These are phyloP conservation scores for Cinchona pubescens DNA, from an alignment of 257 asterid species.

Conservation along the genomic window DNA sequence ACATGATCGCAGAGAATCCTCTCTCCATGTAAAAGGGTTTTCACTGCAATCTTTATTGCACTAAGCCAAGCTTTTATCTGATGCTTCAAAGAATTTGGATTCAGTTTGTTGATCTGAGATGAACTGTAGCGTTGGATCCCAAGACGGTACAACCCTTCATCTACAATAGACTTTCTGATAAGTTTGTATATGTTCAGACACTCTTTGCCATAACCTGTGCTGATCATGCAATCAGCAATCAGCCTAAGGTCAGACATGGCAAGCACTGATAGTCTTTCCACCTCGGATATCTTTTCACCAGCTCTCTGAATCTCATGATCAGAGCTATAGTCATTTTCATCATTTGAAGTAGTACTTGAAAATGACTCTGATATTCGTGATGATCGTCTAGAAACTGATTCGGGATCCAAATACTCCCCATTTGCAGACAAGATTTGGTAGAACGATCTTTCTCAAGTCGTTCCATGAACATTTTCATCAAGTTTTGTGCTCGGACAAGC, in stretches of 20 bases:
- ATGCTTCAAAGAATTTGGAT: slow-evolving; percentile 32
- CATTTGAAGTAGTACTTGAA: slow-evolving; percentile 34
- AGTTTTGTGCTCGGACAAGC: slow-evolving; percentile 48
- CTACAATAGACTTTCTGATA: slow-evolving; percentile 48
- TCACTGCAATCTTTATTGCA: slow-evolving; percentile 43
- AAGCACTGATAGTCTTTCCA: slow-evolving; percentile 25
- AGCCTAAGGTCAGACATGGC: slow-evolving; percentile 52
- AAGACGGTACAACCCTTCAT: slow-evolving; percentile 49
- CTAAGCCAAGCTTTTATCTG: slow-evolving; percentile 45
- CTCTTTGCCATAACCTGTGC: slow-evolving; percentile 59
- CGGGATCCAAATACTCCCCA: slow-evolving; percentile 41
- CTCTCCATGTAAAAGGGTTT: slow-evolving; percentile 52
- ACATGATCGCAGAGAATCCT: slow-evolving; percentile 55
- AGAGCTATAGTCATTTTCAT: slow-evolving; percentile 29
- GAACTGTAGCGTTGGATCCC: slow-evolving; percentile 38
- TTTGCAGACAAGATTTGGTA: slow-evolving; percentile 46
- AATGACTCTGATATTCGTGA: slow-evolving; percentile 32
- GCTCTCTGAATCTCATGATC: slow-evolving; percentile 14
- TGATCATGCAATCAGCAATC: slow-evolving; percentile 65
- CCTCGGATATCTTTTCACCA: slow-evolving; percentile 29
- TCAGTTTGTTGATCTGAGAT: slow-evolving; percentile 43
- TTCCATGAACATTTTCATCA: slow-evolving; percentile 60
- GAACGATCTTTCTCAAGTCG: slow-evolving; percentile 60
- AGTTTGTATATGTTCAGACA: slow-evolving; percentile 49
- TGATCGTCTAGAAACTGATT: slow-evolving; percentile 49